Base-by-base conservation (phyloP, 306 rosid genomes). In the Benincasa hispida region DNA sequence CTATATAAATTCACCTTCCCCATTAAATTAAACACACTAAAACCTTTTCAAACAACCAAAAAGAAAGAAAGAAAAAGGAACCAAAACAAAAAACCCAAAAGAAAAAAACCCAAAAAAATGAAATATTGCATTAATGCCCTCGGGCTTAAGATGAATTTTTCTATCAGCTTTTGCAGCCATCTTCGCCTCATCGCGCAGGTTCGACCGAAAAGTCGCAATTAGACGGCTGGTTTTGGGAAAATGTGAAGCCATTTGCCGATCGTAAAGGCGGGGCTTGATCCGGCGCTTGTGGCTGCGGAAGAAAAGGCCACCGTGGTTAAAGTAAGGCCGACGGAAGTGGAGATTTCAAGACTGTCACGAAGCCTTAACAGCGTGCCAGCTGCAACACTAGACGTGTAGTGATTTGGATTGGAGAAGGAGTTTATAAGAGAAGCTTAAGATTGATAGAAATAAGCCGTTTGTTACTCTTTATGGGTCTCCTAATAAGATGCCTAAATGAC, bases 391-490 rank as follows among this genome's bases (percentile, higher is more conserved):
- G 76, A 3, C 86, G 96, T 22, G 88, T 87, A 53, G 79, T 88
- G 50, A 9, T 92, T 17, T 70, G 77, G 41, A 87, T 92, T 24
- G 90, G 89, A 39, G 56, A 25, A 0, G 96, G 97, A 22, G 83
- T 10, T 50, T 92, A 86, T 77, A 30, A 79, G 97, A 92, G 85
- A 92, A 90, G 65, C 80, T 88, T 12, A 82, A 6, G n/a, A 83
- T 92, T 45, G 82, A 78, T 0, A 66, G 24, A 24, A 70, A 74
- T 2, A 87, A 86, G 54, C 86, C 91, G n/a, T 92, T 88, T 57
- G 41, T 90, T 48, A 81, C 93, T 0, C 81, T 92, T 0, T 78
- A 58, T 66, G 97, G 86, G 0, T 47, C 34, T 8, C 87, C 87
- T 1, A 9, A 3, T 0, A 62, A 75, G 15, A 79, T 80, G 74